These are phyloP conservation scores for Lithohypha guttulata DNA, from an alignment of 2,329 filamentous ascomycete species.

Conservation along the genomic window DNA sequence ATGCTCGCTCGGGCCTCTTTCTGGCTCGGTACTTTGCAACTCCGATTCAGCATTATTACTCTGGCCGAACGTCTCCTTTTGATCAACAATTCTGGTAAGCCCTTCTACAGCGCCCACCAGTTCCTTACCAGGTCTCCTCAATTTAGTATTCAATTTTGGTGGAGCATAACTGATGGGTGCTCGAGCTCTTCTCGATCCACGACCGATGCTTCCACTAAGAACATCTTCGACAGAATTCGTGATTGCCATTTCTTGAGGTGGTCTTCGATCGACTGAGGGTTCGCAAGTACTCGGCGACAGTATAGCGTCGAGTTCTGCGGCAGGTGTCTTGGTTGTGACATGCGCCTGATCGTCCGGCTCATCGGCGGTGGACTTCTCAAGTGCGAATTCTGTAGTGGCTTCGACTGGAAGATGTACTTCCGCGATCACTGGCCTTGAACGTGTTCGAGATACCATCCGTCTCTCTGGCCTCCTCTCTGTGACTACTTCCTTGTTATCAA, in stretches of 20 bases:
- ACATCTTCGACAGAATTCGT: constrained; percentile 22
- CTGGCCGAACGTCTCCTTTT: constrained; percentile 25
- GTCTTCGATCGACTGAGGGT: constrained; percentile 13
- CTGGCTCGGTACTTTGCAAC: constrained; percentile 20
- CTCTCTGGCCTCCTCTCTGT: not conserved
- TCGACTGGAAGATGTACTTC: not conserved
- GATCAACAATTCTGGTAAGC: constrained; percentile 35
- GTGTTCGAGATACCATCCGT: not conserved
- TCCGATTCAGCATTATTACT: constrained; percentile 33
- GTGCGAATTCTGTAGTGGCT: constrained; percentile 1
- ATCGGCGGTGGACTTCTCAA: too few relatives aligned
- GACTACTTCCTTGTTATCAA: constrained; percentile 7
- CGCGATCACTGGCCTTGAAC: not conserved
- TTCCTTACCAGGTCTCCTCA: constrained; percentile 69
- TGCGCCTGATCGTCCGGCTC: constrained; percentile 2
- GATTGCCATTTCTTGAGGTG: constrained; percentile 15
- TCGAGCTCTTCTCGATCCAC: constrained; percentile 57
- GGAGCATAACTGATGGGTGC: constrained; percentile 69
- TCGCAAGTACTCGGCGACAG: constrained; percentile 18
- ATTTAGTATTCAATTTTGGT: constrained; percentile 70
- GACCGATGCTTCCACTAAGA: constrained; percentile 39
- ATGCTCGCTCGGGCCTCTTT: constrained; percentile 18
- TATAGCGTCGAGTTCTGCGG: constrained; percentile 11
- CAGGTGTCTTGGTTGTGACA: constrained; percentile 19
- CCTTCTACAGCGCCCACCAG: constrained; percentile 62